Conservation (phyloP, 1,284 basidiomycete species). For the Trichosporon sp. region DNA sequence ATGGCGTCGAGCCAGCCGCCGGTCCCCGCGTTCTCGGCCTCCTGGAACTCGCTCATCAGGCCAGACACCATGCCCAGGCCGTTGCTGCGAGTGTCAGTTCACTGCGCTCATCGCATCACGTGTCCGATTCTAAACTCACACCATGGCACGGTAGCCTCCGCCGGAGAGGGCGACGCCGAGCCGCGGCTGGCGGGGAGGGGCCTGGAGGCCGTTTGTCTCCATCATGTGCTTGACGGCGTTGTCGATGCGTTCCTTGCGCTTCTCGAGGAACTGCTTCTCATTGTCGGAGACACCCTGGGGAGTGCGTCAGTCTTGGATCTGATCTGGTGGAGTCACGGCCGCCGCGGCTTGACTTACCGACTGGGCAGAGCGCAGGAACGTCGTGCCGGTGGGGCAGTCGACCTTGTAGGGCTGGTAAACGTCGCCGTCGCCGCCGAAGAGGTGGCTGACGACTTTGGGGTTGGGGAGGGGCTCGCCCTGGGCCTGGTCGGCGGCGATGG, state of each 20-base stretch:
- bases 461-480: neutral
- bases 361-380: slow-evolving; percentile 40
- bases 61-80: slow-evolving; percentile 21
- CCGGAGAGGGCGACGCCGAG: slow-evolving; percentile 51
- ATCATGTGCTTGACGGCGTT: slow-evolving; percentile 33
- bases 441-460: neutral
- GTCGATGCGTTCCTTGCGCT: slow-evolving; percentile 25
- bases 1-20: slow-evolving; percentile 45
- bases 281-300: slow-evolving; percentile 29
- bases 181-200: slow-evolving; percentile 43
- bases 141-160: slow-evolving; percentile 54
- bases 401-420: slow-evolving; percentile 44
- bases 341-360: slow-evolving; percentile 29
- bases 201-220: slow-evolving; percentile 26
- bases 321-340: neutral
- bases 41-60: slow-evolving; percentile 7
- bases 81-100: slow-evolving; percentile 15
- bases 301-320: neutral
- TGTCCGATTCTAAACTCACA: slow-evolving; percentile 24
- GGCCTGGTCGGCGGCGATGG: neutral
- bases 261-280: slow-evolving; percentile 35
- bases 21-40: slow-evolving; percentile 13
- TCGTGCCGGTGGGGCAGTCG: slow-evolving; percentile 34
- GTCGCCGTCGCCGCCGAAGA: slow-evolving; percentile 10
- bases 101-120: neutral